A percentile compares a stretch with the other conserved stretches of the same genome.
Conservation (phyloP, 805 yeast species). For the Ascoidea asiatica region DNA sequence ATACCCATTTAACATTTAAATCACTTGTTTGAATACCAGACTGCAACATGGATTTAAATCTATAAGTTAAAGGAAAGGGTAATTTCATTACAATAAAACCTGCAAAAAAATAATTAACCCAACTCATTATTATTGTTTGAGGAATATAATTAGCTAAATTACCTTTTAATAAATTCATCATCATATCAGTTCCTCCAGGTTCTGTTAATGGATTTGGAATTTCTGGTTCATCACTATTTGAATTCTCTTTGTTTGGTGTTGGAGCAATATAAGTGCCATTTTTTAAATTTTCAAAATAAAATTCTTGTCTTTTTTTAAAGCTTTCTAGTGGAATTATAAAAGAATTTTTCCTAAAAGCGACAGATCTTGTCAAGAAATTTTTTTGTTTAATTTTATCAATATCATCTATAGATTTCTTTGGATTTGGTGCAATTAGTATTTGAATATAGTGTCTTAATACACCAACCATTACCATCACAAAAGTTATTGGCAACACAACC, state of each 20-base stretch:
- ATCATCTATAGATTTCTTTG: slow-evolving; percentile 39
- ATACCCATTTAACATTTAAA: slow-evolving; percentile 83
- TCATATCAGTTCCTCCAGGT: slow-evolving; percentile 54
- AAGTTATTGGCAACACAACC: slow-evolving; percentile 83
- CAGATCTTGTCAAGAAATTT: slow-evolving; percentile 48
- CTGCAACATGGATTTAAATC: slow-evolving; percentile 89
- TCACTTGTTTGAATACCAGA: slow-evolving; percentile 75
- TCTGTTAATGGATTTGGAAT: slow-evolving; percentile 55
- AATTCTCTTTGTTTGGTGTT: slow-evolving; percentile 20
- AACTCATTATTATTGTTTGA: slow-evolving; percentile 88
- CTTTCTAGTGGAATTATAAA: slow-evolving; percentile 37
- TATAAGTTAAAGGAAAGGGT: slow-evolving; percentile 83
- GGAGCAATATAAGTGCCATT: slow-evolving; percentile 45
- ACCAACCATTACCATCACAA: slow-evolving; percentile 85
- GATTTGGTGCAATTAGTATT: slow-evolving; percentile 41
- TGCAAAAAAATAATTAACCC: slow-evolving; percentile 89
- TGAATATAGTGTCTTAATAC: slow-evolving; percentile 60
- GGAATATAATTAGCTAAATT: slow-evolving; percentile 79
- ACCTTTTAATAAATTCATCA: slow-evolving; percentile 67
- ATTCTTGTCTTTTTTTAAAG: slow-evolving; percentile 38
- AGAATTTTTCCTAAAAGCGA: slow-evolving; percentile 41
- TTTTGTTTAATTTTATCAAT: slow-evolving; percentile 42
- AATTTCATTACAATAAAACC: slow-evolving; percentile 80
- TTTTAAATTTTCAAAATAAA: slow-evolving; percentile 32
- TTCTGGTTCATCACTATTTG: slow-evolving; percentile 19